Conservation (phyloP, 441 rosid genomes). For the Theobroma grandiflorum region DNA sequence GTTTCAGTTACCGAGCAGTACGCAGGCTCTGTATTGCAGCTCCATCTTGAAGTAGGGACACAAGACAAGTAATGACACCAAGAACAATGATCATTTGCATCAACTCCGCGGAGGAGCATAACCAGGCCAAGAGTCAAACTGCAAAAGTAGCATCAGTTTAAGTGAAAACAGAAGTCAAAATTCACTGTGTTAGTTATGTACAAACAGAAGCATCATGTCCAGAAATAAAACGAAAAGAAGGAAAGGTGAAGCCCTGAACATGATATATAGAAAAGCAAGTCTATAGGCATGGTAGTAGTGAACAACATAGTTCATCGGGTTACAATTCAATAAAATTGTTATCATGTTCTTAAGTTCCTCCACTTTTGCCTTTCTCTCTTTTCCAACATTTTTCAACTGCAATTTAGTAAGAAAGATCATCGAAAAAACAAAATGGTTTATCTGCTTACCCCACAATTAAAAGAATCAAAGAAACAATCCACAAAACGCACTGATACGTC, state of each 20-base stretch:
- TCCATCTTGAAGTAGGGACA: constrained; percentile 85
- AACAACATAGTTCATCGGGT: not conserved
- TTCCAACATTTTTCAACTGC: not conserved
- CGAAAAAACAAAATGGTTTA: not conserved
- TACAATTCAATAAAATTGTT: not conserved
- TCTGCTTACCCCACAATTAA: constrained; percentile 69
- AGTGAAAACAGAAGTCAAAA: constrained; percentile 20
- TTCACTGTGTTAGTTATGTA: not conserved
- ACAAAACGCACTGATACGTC: constrained; percentile 65
- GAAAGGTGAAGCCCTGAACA: not conserved
- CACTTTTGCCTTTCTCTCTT: not conserved
- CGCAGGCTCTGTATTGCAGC: constrained; percentile 69
- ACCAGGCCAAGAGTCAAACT: constrained; percentile 69
- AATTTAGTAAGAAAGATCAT: not conserved
- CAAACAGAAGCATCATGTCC: not conserved
- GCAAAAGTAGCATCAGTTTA: constrained; percentile 21
- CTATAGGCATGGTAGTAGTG: not conserved
- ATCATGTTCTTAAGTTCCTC: not conserved
- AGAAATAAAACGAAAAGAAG: not conserved
- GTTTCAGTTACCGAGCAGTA: constrained; percentile 62
- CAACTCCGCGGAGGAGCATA: constrained; percentile 71
- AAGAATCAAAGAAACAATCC: constrained; percentile 68
- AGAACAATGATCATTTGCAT: constrained; percentile 88
- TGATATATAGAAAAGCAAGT: no score
- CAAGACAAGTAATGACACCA: constrained; percentile 96